Percentiles rank a stretch among this genome's conserved stretches.
Conservation (phyloP, 106 monocot genomes). For the Agapanthus africanus region DNA sequence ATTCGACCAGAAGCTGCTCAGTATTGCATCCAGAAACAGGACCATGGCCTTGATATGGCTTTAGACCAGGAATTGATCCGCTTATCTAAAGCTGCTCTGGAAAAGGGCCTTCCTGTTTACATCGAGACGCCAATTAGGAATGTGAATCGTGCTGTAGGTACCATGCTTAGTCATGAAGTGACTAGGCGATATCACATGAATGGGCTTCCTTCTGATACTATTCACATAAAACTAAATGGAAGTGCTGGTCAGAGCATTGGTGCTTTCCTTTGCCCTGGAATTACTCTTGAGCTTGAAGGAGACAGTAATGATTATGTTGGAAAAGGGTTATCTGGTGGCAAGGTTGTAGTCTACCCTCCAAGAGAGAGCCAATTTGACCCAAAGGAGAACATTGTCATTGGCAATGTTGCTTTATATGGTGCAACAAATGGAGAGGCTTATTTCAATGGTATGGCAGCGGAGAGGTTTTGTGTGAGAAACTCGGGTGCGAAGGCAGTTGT, state of each 20-base stretch:
- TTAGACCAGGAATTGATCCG: constrained; percentile 70
- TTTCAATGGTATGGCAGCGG: constrained; percentile 98
- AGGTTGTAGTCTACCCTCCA: constrained; percentile 89
- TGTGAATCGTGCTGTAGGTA: constrained; percentile 96
- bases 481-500: constrained; percentile 97
- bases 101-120: constrained; percentile 63
- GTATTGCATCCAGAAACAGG: constrained; percentile 89
- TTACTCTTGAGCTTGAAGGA: constrained; percentile 97
- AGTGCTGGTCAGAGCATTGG: constrained; percentile 98
- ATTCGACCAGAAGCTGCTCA: constrained; percentile 90
- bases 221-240: constrained; percentile 81
- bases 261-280: constrained; percentile 92
- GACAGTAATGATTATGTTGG: constrained; percentile 99
- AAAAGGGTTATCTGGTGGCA: constrained; percentile 96
- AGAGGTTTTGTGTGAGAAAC: constrained; percentile 96
- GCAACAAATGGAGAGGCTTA: constrained; percentile 96
- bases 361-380: constrained; percentile 76
- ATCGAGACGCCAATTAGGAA: constrained; percentile 69
- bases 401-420: constrained; percentile 97
- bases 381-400: constrained; percentile 94
- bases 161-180: constrained; percentile 97
- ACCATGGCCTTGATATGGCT: constrained; percentile 90
- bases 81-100: constrained; percentile 58
- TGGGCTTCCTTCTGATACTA: constrained; percentile 72
- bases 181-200: constrained; percentile 73